A percentile compares a stretch with the other conserved stretches of the same genome.
Evolutionary conservation across 768 basidiomycete genomes (phyloP).

Genomic region (Pilatotrama ljubarskyi): DNA sequence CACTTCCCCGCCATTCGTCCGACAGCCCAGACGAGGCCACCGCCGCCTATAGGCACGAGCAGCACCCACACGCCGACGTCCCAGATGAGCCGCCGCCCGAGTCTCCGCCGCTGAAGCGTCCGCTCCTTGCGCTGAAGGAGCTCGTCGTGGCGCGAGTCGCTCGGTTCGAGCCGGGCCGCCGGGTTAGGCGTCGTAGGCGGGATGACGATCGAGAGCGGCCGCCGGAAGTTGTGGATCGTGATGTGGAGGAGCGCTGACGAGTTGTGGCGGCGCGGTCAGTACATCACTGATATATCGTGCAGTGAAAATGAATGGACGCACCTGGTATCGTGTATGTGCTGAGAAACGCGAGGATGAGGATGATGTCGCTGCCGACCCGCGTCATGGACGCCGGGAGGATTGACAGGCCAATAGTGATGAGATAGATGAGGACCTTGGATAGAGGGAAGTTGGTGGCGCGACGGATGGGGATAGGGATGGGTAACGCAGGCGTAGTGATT

Average conservation of each 20-base stretch:
- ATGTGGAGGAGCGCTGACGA: conserved; percentile 71
- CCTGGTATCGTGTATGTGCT: conserved; percentile 67
- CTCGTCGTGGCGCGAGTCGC: conserved; percentile 52
- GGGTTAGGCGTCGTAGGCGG: conserved; percentile 43
- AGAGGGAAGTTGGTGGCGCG: conserved; percentile 44
- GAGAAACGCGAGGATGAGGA: conserved; percentile 51
- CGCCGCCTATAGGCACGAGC: conserved; percentile 58
- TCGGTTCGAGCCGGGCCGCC: conserved; percentile 26
- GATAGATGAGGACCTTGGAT: conserved; percentile 44
- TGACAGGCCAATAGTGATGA: conserved; percentile 45
- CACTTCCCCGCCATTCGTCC: conserved; percentile 55
- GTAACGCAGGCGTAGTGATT: conserved; percentile 53
- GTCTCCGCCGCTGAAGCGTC: conserved; percentile 72
- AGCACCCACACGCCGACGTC: conserved; percentile 82
- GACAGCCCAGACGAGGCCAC: conserved; percentile 56
- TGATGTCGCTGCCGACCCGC: conserved; percentile 45
- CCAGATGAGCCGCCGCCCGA: conserved; percentile 75
- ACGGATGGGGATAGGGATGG: conserved; percentile 46
- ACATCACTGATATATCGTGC: background rate
- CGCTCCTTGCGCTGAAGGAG: conserved; percentile 86
- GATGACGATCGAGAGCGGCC: conserved; percentile 81
- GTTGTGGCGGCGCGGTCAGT: background rate
- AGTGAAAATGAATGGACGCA: conserved; percentile 26
- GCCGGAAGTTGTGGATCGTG: conserved; percentile 78
- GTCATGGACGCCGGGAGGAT: conserved; percentile 44